Conservation (phyloP, 2,329 filamentous ascomycete species). For the Lecanicillium sp. region DNA sequence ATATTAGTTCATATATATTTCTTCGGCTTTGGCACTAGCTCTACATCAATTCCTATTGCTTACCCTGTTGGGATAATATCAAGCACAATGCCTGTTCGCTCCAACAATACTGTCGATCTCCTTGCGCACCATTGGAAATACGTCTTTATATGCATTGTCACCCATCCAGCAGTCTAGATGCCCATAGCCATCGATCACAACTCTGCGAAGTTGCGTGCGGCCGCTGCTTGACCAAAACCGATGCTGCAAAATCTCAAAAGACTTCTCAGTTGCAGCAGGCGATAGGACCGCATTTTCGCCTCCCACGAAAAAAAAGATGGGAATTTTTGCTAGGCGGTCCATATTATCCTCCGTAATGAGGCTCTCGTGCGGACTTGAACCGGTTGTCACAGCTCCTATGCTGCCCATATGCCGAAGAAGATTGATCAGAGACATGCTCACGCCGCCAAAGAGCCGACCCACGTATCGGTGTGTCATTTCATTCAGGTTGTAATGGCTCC, state of each 20-base stretch:
- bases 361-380: slow-evolving; percentile 39
- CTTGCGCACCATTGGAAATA: slow-evolving; percentile 50
- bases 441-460: slow-evolving; percentile 55
- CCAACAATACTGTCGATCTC: slow-evolving; percentile 46
- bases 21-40: too few relatives aligned
- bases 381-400: slow-evolving; percentile 45
- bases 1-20: too few relatives aligned
- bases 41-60: too few relatives aligned
- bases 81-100: too few relatives aligned
- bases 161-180: slow-evolving; percentile 61
- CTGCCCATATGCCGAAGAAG: slow-evolving; percentile 52
- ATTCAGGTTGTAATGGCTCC: slow-evolving; percentile 61
- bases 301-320: slow-evolving; percentile 51
- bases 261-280: slow-evolving; percentile 46
- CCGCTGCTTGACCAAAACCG: slow-evolving; percentile 38
- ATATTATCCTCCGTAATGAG: slow-evolving; percentile 48
- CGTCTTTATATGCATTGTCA: slow-evolving; percentile 50
- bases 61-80: too few relatives aligned
- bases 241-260: slow-evolving; percentile 47
- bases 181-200: slow-evolving; percentile 51
- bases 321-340: slow-evolving; percentile 42
- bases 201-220: slow-evolving; percentile 40
- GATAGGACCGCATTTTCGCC: slow-evolving; percentile 51
- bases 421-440: slow-evolving; percentile 52
- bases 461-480: slow-evolving; percentile 58